Evolutionary conservation across 148 eudicot genomes (phyloP), one percentile per base, ranked within the genome.

Genomic region (Chenopodium album): DNA sequence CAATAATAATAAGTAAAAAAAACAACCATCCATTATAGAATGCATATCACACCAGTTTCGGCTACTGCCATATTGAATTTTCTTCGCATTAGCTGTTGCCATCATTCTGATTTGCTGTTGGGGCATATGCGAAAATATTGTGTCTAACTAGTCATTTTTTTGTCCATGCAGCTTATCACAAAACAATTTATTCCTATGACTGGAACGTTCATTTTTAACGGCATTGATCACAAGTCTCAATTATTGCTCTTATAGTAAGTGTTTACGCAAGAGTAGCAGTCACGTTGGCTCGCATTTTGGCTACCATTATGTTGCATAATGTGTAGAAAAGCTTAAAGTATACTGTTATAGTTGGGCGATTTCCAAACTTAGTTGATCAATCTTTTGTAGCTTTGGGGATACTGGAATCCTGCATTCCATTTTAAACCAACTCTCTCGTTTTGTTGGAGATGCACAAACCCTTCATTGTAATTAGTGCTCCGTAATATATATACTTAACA

Each of bases 201-300:
- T 28, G 98, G 98, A 84, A 95, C 97, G 46, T 92, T 95, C 83
- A 88, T 95, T 87, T 95, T 95, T 89, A 93, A 92, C 23, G 98
- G 97, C 81, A 83, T 95, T 48, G 98, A 95, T 84, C 98, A 93
- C 88, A 95, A 92, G 78, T 93, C 98, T 70, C 98, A 93, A 83
- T 68, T 95, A 71, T 75, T 95, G 86, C 85, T 85, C 26, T 82
- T 92, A 34, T 92, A 87, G 56, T 71, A 12, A 54, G 20, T 3
- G 17, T 19, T 67, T 48, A 67, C 28, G 23, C 80, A 13, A 11
- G 60, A 23, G 8, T 46, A 10, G 6, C 13, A 26, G 29, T 47
- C 20, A 47, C 2, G 54, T 47, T 48, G 60, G 60, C 23, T 32
- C 59, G 76, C 59, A 44, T 37, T 73, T 17, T 47, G 8, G 32